These are phyloP conservation scores for Claviceps africana DNA, from an alignment of 2,329 filamentous ascomycete genomes.

Conservation along the genomic window DNA sequence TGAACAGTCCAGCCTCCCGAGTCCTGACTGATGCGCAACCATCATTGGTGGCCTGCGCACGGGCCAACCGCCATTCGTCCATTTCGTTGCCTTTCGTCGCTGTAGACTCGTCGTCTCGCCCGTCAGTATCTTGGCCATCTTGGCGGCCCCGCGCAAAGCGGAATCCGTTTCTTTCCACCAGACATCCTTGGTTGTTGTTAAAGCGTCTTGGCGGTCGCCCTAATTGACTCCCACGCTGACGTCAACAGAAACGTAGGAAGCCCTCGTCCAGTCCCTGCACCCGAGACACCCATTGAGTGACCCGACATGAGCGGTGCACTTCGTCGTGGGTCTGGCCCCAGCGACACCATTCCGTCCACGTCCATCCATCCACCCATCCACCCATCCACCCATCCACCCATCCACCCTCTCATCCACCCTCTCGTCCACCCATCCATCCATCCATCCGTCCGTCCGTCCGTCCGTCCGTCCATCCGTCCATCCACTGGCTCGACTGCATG, in stretches of 20 bases:
- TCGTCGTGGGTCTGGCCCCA: neutral
- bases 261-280: neutral
- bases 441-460: too few species aligned
- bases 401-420: too few species aligned
- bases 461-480: too few species aligned
- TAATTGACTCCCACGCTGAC: neutral
- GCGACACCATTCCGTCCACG: too few species aligned
- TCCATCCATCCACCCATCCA: neutral
- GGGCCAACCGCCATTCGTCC: constrained; percentile 1
- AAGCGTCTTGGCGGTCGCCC: neutral
- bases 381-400: too few species aligned
- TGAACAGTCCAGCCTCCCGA: neutral
- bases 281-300: neutral
- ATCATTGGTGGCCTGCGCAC: neutral
- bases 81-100: neutral
- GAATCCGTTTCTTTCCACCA: neutral
- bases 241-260: neutral
- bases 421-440: neutral
- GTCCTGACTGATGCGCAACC: neutral
- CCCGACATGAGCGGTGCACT: neutral
- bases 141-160: neutral
- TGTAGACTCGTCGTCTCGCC: too few species aligned
- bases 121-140: too few species aligned
- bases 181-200: neutral
- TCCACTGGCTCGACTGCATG: neutral